Evolutionary conservation across 331 rosid species (phyloP), one percentile per base, ranked within the genome.

Genomic region (Stylosanthes scabra): DNA sequence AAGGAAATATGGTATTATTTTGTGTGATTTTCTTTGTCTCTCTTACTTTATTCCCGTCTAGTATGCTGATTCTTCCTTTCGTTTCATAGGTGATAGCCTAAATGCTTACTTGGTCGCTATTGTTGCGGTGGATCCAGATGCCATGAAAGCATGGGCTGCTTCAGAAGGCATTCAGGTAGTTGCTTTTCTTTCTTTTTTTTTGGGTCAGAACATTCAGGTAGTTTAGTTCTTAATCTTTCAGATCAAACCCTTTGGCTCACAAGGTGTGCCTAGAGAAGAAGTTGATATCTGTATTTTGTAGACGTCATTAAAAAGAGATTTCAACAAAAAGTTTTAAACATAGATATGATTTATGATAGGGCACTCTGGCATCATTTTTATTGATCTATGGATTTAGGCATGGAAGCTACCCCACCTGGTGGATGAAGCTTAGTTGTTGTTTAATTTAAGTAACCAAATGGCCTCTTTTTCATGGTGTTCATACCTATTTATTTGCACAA

Each of bases 81-180:
- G 42, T 46, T 72, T 76, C 63, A 29, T 68, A 95, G 99, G 99
- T 63, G 97, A 95, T 83, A 95, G 99, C 91, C 62, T 95, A 57
- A 95, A 90, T 87, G 80, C 99, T 71, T 82, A 86, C 67, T 83
- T 95, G 81, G 97, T 95, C 47, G 92, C 98, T 74, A 59, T 95
- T 81, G 83, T 95, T 80, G 74, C 92, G 0, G 98, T 90, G 76
- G 99, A 95, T 61, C 88, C 9, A 63, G 99, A 90, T 80, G 75
- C 78, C 25, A 80, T 95, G 70, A 83, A 86, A 84, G 88, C 88
- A 57, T 95, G 99, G 98, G 99, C 99, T 59, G 83, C 83, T 82
- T 86, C 92, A 20, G 85, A 83, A 86, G 92, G 97, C 80, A 80
- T 95, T 66, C 69, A 59, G 99, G 99, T 95, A 76, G 40, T 76